Conservation (phyloP, 83 land plant genomes). For the Diphasiastrum complanatum region DNA sequence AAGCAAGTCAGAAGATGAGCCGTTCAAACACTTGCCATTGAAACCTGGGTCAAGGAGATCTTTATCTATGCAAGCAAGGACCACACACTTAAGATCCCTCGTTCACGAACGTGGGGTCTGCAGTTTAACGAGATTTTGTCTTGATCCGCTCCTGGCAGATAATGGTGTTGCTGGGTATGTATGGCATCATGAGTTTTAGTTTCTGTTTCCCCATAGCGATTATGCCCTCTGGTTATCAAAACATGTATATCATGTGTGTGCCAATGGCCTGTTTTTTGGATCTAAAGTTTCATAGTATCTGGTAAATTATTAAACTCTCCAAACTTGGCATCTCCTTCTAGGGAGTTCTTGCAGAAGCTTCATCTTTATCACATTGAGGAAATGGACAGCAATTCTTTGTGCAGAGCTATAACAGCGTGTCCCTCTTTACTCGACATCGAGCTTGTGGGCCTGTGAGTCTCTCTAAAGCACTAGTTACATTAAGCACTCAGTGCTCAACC, state of each 20-base stretch:
- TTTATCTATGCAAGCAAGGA: too few species aligned
- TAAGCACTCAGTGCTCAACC: background rate
- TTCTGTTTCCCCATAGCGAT: background rate
- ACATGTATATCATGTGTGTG: too few species aligned
- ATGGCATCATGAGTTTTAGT: background rate
- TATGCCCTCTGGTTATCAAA: too few species aligned
- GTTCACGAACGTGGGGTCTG: conserved; percentile 14
- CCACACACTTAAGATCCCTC: conserved; percentile 29
- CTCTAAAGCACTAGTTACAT: background rate
- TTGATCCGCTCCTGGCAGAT: conserved; percentile 36
- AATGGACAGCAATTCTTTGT: conserved; percentile 50
- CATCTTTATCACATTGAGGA: conserved; percentile 66
- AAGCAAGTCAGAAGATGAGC: conserved; percentile 12
- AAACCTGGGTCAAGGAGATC: too few species aligned
- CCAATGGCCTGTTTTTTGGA: too few species aligned
- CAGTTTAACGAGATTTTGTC: conserved; percentile 59
- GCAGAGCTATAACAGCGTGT: conserved; percentile 50
- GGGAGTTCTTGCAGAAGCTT: conserved; percentile 54
- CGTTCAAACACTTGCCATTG: conserved; percentile 28
- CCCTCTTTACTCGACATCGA: conserved; percentile 64
- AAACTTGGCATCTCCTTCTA: conserved; percentile 9
- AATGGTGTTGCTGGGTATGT: conserved; percentile 57
- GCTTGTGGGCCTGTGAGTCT: conserved; percentile 72
- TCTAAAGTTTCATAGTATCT: too few species aligned
- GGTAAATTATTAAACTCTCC: too few species aligned